Base-by-base conservation (phyloP, 495 filamentous ascomycete genomes). In the Recurvomyces mirabilis region DNA sequence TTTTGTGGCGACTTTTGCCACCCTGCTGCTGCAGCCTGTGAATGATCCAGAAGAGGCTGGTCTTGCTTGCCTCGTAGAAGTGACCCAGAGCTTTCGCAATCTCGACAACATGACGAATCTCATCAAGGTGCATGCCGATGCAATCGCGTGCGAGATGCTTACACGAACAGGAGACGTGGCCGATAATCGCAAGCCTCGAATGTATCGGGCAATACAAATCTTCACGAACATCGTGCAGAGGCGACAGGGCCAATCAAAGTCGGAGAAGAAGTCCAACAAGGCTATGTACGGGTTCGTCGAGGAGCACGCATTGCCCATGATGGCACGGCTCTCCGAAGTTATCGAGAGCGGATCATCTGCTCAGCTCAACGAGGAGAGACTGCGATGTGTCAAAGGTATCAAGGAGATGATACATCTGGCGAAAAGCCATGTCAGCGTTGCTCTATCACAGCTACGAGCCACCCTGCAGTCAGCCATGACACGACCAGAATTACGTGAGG, bases 361-460 rank as follows among this genome's bases (percentile, higher is more conserved):
- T 50, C 67, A 76, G 31, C 65, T 75, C 1, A 36, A 60, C 19
- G 43, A 57, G 21, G 84, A 94, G 52, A 81, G 84, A 54, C 77
- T 71, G 38, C 71, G 84, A 36, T 84, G 79, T 43, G 66, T 98
- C 1, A 74, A 73, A 44, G 91, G 82, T 1, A 82, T 99, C 56
- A 80, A 84, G 50, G 87, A 87, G 57, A 84, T 96, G 81, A 78
- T 95, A 35, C 74, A 68, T 48, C 64, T 89, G 32, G 79, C 80
- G 15, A 76, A 74, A 41, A 70, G 65, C 11, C 75, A 82, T 62
- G 72, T 83, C 12, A 79, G 73, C 47, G 78, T 79, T 58, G 89
- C 85, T 23, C 68, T 94, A 28, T 86, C 93, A 36, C 91, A 95
- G 70, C 84, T 94, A 37, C 82, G 82, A 41, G 85, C 91, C 13